These are phyloP conservation scores for Solanum bulbocastanum DNA, from an alignment of 257 asterid species.

Conservation along the genomic window DNA sequence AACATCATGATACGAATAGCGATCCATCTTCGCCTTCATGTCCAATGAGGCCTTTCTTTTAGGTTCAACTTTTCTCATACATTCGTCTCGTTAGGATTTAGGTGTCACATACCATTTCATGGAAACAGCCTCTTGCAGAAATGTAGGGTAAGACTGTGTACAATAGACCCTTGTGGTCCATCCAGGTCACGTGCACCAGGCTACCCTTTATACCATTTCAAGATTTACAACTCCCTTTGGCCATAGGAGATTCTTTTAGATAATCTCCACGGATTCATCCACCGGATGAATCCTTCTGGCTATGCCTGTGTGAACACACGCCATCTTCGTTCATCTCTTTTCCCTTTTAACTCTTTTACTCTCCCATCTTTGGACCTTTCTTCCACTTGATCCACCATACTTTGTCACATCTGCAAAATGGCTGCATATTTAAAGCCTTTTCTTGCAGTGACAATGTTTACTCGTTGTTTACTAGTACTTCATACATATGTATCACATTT, in stretches of 20 bases:
- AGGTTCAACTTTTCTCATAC: background rate
- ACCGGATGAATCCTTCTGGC: background rate
- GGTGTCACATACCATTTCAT: background rate
- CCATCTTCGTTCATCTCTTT: background rate
- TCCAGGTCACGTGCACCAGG: background rate
- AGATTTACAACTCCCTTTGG: background rate
- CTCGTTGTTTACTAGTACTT: background rate
- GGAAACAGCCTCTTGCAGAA: background rate
- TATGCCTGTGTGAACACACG: background rate
- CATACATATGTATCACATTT: background rate
- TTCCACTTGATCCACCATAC: background rate
- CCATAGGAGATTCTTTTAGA: background rate
- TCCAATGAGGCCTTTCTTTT: slow-evolving; percentile 31
- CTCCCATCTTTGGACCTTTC: background rate
- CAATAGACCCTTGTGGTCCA: background rate
- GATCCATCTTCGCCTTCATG: slow-evolving; percentile 27
- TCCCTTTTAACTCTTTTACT: background rate
- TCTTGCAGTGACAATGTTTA: background rate
- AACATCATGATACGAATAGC: slow-evolving; percentile 8
- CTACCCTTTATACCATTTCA: background rate
- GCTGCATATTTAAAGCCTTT: slow-evolving; percentile 34
- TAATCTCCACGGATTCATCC: background rate
- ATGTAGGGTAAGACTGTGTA: background rate
- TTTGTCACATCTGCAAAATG: slow-evolving; percentile 3
- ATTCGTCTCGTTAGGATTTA: background rate